Evolutionary conservation across 176 grass and related monocot species (phyloP).

Genomic region (Triticum urartu): DNA sequence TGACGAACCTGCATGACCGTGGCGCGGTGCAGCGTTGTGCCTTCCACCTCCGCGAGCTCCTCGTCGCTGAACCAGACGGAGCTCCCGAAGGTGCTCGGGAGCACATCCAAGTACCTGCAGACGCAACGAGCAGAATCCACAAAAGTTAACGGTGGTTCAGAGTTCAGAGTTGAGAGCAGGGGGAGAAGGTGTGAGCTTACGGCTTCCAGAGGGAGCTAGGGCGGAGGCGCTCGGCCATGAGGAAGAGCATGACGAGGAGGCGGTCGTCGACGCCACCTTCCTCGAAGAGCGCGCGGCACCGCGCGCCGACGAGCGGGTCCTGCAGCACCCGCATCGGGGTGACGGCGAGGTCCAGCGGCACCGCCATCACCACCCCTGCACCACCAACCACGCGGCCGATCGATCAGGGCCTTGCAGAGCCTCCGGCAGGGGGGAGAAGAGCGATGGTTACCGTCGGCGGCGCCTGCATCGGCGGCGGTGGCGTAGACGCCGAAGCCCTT

Average conservation of each 20-base stretch:
- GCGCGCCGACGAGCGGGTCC: slow-evolving; percentile 65
- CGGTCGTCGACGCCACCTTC: slow-evolving; percentile 72
- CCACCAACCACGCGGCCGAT: neutral
- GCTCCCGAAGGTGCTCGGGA: slow-evolving; percentile 77
- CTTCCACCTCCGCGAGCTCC: slow-evolving; percentile 76
- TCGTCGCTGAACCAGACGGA: slow-evolving; percentile 73
- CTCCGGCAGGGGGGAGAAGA: neutral
- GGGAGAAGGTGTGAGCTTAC: slow-evolving; percentile 26
- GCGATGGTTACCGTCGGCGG: slow-evolving; percentile 38
- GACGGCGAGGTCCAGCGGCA: slow-evolving; percentile 85
- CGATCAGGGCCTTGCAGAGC: neutral
- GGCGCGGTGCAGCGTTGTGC: slow-evolving; percentile 74
- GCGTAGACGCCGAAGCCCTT: slow-evolving; percentile 69
- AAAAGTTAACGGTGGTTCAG: neutral
- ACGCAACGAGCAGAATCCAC: neutral
- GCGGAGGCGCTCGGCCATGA: slow-evolving; percentile 79
- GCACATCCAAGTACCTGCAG: slow-evolving; percentile 75
- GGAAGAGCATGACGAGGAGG: slow-evolving; percentile 87
- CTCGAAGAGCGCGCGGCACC: slow-evolving; percentile 67
- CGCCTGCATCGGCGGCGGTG: slow-evolving; percentile 18
- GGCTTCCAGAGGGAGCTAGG: slow-evolving; percentile 88
- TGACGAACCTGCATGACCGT: slow-evolving; percentile 57
- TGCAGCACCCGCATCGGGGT: slow-evolving; percentile 93
- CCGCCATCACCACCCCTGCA: slow-evolving; percentile 75
- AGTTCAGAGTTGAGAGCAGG: neutral